A percentile compares a stretch with the other conserved stretches of the same genome.
phyloP scores from a whole-genome alignment of 306 rosid species.

The Pterocarpus macrocarpus region DNA sequence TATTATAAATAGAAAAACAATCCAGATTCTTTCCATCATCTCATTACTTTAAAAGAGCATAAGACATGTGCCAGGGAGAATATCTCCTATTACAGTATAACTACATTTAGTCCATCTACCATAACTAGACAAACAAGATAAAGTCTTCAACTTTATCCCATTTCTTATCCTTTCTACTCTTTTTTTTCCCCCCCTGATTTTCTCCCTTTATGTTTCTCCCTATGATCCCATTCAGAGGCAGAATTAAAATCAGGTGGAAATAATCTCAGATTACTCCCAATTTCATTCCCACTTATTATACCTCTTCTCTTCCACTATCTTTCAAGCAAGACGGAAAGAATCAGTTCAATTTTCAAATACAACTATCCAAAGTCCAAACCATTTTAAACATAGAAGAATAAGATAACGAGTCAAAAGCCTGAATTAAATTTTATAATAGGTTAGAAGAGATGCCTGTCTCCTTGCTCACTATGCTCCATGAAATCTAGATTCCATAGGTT shows the following conservation, averaged over 20 bases:
- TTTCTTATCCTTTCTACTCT: not conserved
- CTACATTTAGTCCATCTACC: constrained; percentile 16
- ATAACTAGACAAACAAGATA: not conserved
- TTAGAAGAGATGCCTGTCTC: constrained; percentile 42
- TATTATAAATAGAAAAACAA: not conserved
- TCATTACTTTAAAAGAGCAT: not conserved
- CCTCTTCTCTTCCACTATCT: not conserved
- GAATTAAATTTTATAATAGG: constrained; percentile 10
- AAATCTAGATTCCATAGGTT: constrained; percentile 57
- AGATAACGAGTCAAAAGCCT: not conserved
- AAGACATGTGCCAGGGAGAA: not conserved
- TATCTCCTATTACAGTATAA: not conserved
- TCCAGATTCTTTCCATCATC: constrained; percentile 1
- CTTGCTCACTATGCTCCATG: constrained; percentile 58
- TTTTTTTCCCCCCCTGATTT: not conserved
- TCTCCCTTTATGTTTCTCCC: not conserved
- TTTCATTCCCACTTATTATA: constrained; percentile 3
- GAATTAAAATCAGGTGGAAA: constrained; percentile 8
- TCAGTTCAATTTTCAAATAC: constrained; percentile 17
- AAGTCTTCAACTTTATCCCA: constrained; percentile 5
- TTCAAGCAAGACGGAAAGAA: constrained; percentile 31
- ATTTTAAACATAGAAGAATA: not conserved
- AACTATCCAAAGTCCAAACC: constrained; percentile 1
- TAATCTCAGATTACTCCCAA: constrained; percentile 3
- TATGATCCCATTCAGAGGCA: not conserved